Evolutionary conservation across 768 basidiomycete species (phyloP).

Genomic region (Holtermanniella nyarrowii): DNA sequence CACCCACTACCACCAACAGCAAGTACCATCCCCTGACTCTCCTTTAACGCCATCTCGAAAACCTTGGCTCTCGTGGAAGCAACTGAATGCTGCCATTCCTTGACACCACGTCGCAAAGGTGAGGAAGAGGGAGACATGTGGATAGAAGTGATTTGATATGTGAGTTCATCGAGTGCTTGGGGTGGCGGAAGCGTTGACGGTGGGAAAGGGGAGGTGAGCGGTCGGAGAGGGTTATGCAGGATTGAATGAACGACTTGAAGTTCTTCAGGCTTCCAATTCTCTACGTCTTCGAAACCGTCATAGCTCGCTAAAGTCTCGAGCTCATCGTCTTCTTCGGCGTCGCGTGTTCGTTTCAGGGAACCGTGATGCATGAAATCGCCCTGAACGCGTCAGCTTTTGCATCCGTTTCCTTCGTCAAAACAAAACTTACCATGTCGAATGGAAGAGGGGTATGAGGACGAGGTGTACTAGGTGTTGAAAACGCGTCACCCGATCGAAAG

Average conservation of each 20-base stretch:
- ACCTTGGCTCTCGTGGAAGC: conserved; percentile 28
- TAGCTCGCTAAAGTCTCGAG: conserved; percentile 18
- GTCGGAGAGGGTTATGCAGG: conserved; percentile 31
- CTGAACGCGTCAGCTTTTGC: neutral
- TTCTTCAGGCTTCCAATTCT: conserved; percentile 9
- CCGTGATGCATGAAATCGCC: neutral
- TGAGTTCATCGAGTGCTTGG: conserved; percentile 33
- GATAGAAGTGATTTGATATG: conserved; percentile 24
- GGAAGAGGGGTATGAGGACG: conserved; percentile 28
- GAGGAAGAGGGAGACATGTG: neutral
- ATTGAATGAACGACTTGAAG: conserved; percentile 6
- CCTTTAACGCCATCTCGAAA: conserved; percentile 28
- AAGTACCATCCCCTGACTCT: conserved; percentile 17
- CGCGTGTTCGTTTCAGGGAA: conserved; percentile 17
- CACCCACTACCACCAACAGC: conserved; percentile 10
- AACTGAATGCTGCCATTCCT: conserved; percentile 28
- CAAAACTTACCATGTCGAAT: conserved; percentile 10
- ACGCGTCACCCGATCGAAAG: neutral
- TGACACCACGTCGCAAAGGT: neutral
- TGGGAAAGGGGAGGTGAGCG: conserved; percentile 30
- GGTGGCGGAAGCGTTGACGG: conserved; percentile 35
- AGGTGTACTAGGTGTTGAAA: conserved; percentile 14
- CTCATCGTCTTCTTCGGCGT: conserved; percentile 14
- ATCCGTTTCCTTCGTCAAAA: conserved; percentile 1
- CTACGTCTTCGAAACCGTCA: conserved; percentile 16